Conservation (phyloP, 1,139 yeast genomes). For the Blastobotrys persicus region DNA sequence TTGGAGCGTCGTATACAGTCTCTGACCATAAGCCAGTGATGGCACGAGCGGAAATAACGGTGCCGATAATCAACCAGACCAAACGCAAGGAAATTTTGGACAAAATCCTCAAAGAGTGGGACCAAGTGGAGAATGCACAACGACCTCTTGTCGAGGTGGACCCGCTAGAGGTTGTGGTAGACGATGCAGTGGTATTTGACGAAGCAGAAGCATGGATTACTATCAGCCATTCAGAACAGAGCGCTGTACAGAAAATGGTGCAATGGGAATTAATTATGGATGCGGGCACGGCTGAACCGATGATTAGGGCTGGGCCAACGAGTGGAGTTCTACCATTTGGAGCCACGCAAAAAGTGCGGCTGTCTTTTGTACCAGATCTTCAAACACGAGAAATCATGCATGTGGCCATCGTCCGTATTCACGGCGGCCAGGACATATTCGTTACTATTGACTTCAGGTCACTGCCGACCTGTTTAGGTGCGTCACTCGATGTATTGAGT, state of each 20-base stretch:
- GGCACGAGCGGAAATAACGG: slow-evolving; percentile 48
- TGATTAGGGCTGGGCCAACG: slow-evolving; percentile 20
- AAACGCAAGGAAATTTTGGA: slow-evolving; percentile 40
- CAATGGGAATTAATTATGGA: slow-evolving; percentile 24
- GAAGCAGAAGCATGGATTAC: slow-evolving; percentile 12
- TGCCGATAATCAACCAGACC: slow-evolving; percentile 48
- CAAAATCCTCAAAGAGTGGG: slow-evolving; percentile 40
- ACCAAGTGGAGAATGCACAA: slow-evolving; percentile 44
- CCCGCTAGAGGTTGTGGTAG: slow-evolving; percentile 26
- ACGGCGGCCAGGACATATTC: slow-evolving; percentile 37
- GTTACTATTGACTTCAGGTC: slow-evolving; percentile 33
- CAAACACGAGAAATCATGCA: slow-evolving; percentile 22
- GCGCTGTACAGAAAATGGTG: slow-evolving; percentile 7
- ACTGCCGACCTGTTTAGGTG: slow-evolving; percentile 37
- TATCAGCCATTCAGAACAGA: slow-evolving; percentile 5
- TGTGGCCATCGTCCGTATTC: slow-evolving; percentile 33
- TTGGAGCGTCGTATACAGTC: slow-evolving; percentile 40
- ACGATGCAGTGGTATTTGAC: slow-evolving; percentile 9
- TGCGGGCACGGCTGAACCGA: neutral
- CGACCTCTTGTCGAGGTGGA: slow-evolving; percentile 41
- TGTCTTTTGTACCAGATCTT: slow-evolving; percentile 22
- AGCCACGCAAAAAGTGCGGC: slow-evolving; percentile 26
- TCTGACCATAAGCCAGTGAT: slow-evolving; percentile 80
- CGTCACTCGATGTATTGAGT: slow-evolving; percentile 31
- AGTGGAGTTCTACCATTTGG: slow-evolving; percentile 31